These are phyloP conservation scores for Xylaria sp. DNA, from an alignment of 2,329 filamentous ascomycete species.

Conservation along the genomic window DNA sequence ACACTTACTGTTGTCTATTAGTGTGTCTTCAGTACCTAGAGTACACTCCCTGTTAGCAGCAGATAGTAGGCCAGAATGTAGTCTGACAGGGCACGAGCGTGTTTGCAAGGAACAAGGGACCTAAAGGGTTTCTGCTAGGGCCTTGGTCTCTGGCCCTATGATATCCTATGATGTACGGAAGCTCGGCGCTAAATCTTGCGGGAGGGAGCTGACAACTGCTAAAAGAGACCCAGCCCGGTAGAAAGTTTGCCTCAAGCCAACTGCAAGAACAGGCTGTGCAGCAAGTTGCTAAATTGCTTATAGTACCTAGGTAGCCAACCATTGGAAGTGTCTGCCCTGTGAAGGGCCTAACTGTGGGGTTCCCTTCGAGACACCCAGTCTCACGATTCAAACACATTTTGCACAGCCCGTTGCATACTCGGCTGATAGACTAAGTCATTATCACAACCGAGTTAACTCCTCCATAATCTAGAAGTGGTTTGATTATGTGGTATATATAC, in stretches of 20 bases:
- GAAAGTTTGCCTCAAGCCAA: constrained; percentile 4
- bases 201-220: constrained; percentile 16
- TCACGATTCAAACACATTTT: background rate
- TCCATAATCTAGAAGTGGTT: background rate
- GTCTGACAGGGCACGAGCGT: constrained; percentile 12
- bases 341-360: constrained; percentile 24
- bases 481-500: background rate
- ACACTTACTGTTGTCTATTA: background rate
- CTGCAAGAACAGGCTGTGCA: constrained; percentile 20
- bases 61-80: background rate
- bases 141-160: background rate
- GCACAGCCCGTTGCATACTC: background rate
- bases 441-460: background rate
- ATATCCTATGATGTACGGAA: background rate
- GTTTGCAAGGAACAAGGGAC: constrained; percentile 23
- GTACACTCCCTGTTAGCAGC: no score
- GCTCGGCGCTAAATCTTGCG: background rate
- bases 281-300: no score
- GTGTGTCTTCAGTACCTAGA: no score
- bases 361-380: background rate
- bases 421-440: background rate
- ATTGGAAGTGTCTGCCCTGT: constrained; percentile 28
- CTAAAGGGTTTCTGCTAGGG: background rate
- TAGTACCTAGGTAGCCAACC: no score
- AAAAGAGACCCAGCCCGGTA: background rate